Evolutionary conservation across 208 protist species (phyloP).

Genomic region (Zelonia costaricensis): DNA sequence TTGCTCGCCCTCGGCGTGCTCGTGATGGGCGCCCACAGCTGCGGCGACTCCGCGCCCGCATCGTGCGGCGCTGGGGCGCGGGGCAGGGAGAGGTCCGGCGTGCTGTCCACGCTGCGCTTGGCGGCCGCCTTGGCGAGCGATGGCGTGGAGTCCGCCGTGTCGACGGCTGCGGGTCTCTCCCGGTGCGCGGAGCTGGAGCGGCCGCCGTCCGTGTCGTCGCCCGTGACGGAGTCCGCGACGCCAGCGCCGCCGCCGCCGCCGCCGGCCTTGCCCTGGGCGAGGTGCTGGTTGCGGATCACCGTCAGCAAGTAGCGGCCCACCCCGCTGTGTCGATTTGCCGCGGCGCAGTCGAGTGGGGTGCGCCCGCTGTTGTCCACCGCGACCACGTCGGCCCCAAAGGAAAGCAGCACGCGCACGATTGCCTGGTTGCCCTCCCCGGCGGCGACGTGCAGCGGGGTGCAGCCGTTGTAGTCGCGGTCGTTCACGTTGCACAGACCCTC

Average conservation of each 20-base stretch:
- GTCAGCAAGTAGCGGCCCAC: slow-evolving; percentile 67
- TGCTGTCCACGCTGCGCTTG: no score
- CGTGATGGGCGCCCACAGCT: neutral
- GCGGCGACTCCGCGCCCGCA: no score
- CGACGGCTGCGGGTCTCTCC: no score
- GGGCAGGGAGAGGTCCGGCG: no score
- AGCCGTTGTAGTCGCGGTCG: slow-evolving; percentile 87
- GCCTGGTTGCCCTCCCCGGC: slow-evolving; percentile 77
- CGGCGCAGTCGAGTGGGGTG: slow-evolving; percentile 84
- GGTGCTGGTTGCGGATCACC: slow-evolving; percentile 43
- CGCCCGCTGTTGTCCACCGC: slow-evolving; percentile 72
- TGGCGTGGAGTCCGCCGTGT: no score
- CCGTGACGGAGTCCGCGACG: neutral
- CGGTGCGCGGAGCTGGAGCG: no score
- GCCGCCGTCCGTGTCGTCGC: neutral
- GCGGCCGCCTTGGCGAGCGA: no score
- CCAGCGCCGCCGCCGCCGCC: slow-evolving; percentile 4
- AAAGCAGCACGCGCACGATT: slow-evolving; percentile 80
- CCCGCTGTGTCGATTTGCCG: slow-evolving; percentile 76
- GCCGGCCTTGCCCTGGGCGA: neutral
- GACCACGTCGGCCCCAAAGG: slow-evolving; percentile 75
- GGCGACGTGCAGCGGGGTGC: slow-evolving; percentile 86
- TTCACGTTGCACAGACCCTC: slow-evolving; percentile 67
- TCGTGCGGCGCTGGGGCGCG: no score
- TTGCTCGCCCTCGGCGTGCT: neutral